A percentile compares a stretch with the other conserved stretches of the same genome.
Conservation (phyloP, 352 stramenopile genomes). For the Phytopythium oedochilum region DNA sequence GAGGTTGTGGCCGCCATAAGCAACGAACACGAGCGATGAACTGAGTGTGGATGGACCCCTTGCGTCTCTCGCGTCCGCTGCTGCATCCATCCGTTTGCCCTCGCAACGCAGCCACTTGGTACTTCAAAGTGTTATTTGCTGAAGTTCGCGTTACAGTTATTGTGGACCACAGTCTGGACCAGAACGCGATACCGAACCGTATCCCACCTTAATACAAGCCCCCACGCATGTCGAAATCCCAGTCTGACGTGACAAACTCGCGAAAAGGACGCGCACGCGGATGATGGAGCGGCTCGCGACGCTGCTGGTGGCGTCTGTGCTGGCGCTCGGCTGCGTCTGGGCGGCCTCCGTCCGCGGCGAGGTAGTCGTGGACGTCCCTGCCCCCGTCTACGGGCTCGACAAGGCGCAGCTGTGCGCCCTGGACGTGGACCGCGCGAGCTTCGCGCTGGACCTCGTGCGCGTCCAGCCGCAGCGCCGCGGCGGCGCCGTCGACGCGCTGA, state of each 20-base stretch:
- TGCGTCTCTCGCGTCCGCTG: too few species aligned
- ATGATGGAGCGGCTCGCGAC: background rate
- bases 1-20: background rate
- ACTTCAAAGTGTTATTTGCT: too few species aligned
- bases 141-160: too few species aligned
- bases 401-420: conserved; percentile 51
- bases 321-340: background rate
- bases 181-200: too few species aligned
- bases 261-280: too few species aligned
- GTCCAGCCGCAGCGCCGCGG: conserved; percentile 23
- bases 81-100: too few species aligned
- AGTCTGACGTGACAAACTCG: too few species aligned
- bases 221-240: too few species aligned
- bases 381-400: conserved; percentile 14
- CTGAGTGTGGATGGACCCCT: background rate
- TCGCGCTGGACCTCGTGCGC: conserved; percentile 34
- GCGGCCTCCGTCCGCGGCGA: background rate
- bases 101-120: too few species aligned
- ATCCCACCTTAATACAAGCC: too few species aligned
- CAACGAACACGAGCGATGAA: background rate
- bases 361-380: background rate
- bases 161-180: too few species aligned
- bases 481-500: background rate
- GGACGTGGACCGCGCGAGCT: conserved; percentile 39
- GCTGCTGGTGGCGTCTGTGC: background rate